These are phyloP conservation scores for Urochloa ruziziensis DNA, from an alignment of 176 grass and related monocot species.

Conservation along the genomic window DNA sequence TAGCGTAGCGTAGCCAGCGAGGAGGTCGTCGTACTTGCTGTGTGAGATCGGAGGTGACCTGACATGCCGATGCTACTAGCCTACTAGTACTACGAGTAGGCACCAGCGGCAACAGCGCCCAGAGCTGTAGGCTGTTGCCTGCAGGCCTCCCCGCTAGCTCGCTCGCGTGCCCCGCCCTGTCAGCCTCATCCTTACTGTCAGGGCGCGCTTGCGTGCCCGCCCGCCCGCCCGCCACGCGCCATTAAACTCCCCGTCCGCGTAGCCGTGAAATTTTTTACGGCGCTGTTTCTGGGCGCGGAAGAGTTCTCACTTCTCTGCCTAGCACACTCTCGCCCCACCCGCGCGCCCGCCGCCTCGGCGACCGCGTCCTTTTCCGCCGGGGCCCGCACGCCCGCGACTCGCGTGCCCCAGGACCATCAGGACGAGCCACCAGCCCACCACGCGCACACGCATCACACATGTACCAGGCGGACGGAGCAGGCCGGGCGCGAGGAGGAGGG, in stretches of 20 bases:
- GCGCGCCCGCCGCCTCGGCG: neutral
- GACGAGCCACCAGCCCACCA: too few species aligned
- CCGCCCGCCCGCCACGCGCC: neutral
- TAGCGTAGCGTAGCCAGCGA: neutral
- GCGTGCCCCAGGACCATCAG: neutral
- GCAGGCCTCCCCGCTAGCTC: neutral
- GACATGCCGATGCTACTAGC: constrained; percentile 6
- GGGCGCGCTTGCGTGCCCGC: neutral
- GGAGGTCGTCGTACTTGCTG: neutral
- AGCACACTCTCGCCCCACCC: neutral
- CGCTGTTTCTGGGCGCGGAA: too few species aligned
- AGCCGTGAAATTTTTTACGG: too few species aligned
- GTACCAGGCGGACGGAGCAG: too few species aligned
- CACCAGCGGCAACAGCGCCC: neutral
- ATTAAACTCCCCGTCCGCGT: too few species aligned
- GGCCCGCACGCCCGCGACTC: neutral
- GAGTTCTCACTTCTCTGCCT: too few species aligned
- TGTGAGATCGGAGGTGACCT: neutral
- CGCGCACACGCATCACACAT: neutral
- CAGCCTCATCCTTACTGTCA: too few species aligned
- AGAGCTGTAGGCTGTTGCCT: neutral
- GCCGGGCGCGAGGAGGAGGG: too few species aligned
- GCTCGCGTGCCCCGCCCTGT: neutral
- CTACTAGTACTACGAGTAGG: too few species aligned
- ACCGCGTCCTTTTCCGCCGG: neutral